Percentiles rank a stretch among this genome's conserved stretches.
Evolutionary conservation across 176 grass and related monocot species (phyloP).

Genomic region (Oryza longistaminata): DNA sequence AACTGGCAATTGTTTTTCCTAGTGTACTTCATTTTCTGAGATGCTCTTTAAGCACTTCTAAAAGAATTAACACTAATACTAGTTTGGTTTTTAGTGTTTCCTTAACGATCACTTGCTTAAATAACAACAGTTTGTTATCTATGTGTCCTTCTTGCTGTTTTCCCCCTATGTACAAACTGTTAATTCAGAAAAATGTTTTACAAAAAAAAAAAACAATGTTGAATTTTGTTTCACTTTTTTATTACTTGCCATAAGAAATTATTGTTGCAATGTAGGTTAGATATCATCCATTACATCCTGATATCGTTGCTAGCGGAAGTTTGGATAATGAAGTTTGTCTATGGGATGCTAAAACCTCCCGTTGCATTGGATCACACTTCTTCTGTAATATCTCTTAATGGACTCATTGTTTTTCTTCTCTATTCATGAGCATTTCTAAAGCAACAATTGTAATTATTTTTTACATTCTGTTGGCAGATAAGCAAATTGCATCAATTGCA

Average conservation of each 20-base stretch:
- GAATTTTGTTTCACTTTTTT: conserved; percentile 19
- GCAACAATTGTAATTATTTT: conserved; percentile 18
- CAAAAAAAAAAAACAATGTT: not conserved
- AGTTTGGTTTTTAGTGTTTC: not conserved
- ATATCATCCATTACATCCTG: conserved; percentile 87
- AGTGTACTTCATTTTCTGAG: not conserved
- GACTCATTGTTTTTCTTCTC: conserved; percentile 27
- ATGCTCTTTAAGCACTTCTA: not conserved
- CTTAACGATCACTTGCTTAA: not conserved
- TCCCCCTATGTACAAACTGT: not conserved
- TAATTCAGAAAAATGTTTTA: conserved; percentile 15
- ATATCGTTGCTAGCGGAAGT: conserved; percentile 98
- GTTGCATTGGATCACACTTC: conserved; percentile 69
- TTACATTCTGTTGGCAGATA: conserved; percentile 58
- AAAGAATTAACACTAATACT: not conserved
- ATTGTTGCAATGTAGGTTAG: conserved; percentile 65
- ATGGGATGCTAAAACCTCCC: conserved; percentile 84
- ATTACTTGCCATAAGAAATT: not conserved
- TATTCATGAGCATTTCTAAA: conserved; percentile 31
- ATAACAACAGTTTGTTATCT: not conserved
- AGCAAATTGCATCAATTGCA: conserved; percentile 93
- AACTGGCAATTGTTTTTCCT: not conserved
- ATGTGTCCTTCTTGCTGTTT: conserved; percentile 11
- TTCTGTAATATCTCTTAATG: conserved; percentile 72
- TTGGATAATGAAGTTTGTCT: conserved; percentile 98